Evolutionary conservation across 768 basidiomycete genomes (phyloP).

Genomic region (Chiua virens): DNA sequence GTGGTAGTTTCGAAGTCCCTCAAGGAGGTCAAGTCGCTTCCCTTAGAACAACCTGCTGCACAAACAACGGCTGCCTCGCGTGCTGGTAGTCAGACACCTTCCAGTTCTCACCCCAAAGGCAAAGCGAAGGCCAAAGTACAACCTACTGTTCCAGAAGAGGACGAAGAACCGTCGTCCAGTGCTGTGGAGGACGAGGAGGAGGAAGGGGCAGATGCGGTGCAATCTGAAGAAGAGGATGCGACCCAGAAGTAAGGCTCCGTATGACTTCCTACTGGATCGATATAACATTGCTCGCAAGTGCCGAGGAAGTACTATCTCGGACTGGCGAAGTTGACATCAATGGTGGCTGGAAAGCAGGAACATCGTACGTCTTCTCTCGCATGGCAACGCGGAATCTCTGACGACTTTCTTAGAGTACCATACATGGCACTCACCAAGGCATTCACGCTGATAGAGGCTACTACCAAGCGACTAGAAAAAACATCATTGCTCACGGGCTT

Average conservation of each 20-base stretch:
- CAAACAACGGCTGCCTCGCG: background rate
- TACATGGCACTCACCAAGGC: conserved; percentile 90
- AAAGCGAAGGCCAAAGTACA: conserved; percentile 22
- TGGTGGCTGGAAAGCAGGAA: conserved; percentile 81
- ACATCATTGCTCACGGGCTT: conserved; percentile 85
- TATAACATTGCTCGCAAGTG: conserved; percentile 40
- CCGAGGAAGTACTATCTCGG: conserved; percentile 62
- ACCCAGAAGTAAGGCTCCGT: conserved; percentile 57
- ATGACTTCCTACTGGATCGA: background rate
- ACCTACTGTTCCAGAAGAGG: conserved; percentile 25
- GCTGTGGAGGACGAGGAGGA: conserved; percentile 43
- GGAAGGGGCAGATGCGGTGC: conserved; percentile 37
- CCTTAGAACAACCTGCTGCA: background rate
- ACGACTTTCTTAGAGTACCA: conserved; percentile 62
- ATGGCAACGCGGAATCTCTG: background rate
- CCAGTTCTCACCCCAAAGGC: conserved; percentile 5
- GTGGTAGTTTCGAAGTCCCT: conserved; percentile 1
- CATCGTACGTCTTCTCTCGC: conserved; percentile 63
- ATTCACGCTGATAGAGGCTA: conserved; percentile 87
- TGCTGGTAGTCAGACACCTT: background rate
- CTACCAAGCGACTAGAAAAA: conserved; percentile 95
- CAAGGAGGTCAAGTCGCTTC: background rate
- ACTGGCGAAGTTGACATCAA: conserved; percentile 71
- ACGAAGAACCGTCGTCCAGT: conserved; percentile 33
- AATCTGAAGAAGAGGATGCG: conserved; percentile 49